Base-by-base conservation (phyloP, 2,329 filamentous ascomycete species). In the Calonectria crousiana region DNA sequence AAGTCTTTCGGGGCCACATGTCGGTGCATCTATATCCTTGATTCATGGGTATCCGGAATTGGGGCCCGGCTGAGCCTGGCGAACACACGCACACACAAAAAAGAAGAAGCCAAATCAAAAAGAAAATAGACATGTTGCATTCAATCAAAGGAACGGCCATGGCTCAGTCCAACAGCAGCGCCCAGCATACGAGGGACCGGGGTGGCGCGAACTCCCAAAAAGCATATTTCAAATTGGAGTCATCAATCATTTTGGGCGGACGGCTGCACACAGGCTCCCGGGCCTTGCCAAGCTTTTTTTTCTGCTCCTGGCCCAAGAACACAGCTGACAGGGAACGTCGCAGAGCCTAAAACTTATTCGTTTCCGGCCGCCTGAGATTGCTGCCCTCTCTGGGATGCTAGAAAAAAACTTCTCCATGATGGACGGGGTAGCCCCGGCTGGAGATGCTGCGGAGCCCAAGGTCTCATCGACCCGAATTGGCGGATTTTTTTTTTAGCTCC, bases 401-500 rank as follows among this genome's bases (percentile, higher is more conserved):
- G 26, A 32, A n/a, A 26, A 36, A 41, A 26, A 62, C 32, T 23
- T 62, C 34, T 9, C 56, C 26, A 28, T 13, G 32, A 60, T 13
- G n/a, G n/a, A 62, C 36, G 16, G 56, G 34, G 56, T n/a, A 62
- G n/a, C 4, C 36, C 56, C 23, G 36, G 56, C 36, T 62, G 36
- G n/a, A 41, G 56, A 62, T 62, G 28, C 38, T 41, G 56, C 34
- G 56, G 56, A 62, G 34, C 14, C 32, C 44, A 13, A 47, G 28
- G 56, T 41, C 36, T 62, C 56, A 41, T 62, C 56, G 56, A 62
- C 41, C 56, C 56, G 56, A 62, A 62, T 62, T 62, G 56, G 56
- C 20, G 34, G 56, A 16, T 62, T 60, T 41, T 41, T 28, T 62
- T 60, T 41, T 41, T 41, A 62, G 56, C 32, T 41, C 32, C 34